Percentiles rank a stretch among this genome's conserved stretches.
Evolutionary conservation across 495 filamentous ascomycete species (phyloP).

Genomic region (Penicillium egyptiacum): DNA sequence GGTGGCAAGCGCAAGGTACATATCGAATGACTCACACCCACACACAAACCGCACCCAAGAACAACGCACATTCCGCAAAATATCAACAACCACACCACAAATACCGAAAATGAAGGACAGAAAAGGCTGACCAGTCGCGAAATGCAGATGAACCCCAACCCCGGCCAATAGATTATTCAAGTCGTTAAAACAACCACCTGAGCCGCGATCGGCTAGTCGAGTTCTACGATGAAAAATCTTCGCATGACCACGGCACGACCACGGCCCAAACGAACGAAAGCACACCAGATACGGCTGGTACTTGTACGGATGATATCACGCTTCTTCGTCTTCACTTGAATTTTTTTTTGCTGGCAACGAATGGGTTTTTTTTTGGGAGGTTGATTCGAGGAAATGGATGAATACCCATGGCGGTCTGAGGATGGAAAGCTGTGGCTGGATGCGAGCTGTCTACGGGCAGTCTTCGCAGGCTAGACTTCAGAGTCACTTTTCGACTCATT

Average conservation of each 20-base stretch:
- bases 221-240: slow-evolving; percentile 29
- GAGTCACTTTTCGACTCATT: slow-evolving; percentile 29
- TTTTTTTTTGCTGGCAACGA: slow-evolving; percentile 31
- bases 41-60: slow-evolving; percentile 9
- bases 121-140: slow-evolving; percentile 25
- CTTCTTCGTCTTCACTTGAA: slow-evolving; percentile 36
- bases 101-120: slow-evolving; percentile 7
- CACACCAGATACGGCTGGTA: slow-evolving; percentile 34
- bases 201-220: slow-evolving; percentile 29
- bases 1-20: slow-evolving; percentile 98
- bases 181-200: slow-evolving; percentile 28
- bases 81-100: slow-evolving; percentile 3
- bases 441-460: slow-evolving; percentile 14
- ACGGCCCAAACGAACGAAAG: slow-evolving; percentile 32
- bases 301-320: slow-evolving; percentile 41
- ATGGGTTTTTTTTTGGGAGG: slow-evolving; percentile 27
- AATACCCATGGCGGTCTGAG: slow-evolving; percentile 27
- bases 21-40: slow-evolving; percentile 20
- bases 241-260: slow-evolving; percentile 25
- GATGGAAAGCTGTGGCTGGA: slow-evolving; percentile 28
- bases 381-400: slow-evolving; percentile 27
- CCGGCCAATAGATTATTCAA: slow-evolving; percentile 33
- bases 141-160: slow-evolving; percentile 45
- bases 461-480: slow-evolving; percentile 15
- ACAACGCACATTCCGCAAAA: not conserved